Base-by-base conservation (phyloP, 257 asterid genomes). In the Lycium ferocissimum region DNA sequence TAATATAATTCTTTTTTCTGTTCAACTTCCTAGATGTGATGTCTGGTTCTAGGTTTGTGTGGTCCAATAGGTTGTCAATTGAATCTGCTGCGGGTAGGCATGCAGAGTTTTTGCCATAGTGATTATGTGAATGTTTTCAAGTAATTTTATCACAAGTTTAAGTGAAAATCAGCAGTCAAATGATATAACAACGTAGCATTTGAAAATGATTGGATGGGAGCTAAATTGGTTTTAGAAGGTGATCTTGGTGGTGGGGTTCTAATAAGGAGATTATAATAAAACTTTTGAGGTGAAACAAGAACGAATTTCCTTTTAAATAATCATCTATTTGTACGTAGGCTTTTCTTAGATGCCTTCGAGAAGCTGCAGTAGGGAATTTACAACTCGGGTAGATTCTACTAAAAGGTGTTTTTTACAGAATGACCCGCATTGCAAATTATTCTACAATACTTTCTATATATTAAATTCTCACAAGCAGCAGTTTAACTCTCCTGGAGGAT, bases 61-160 rank as follows among this genome's bases (percentile, higher is more conserved):
- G 81, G 35, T 75, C 62, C 81, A 75, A 15, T 75, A 49, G 81
- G 81, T 22, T 51, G 35, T 75, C 81, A 22, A 51, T 13, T 13
- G 26, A 51, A 51, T 76, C 63, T 76, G 61, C 63, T 75, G 81
- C 14, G 1, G 81, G 20, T 20, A 51, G 43, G 61, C 62, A 73
- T 47, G 47, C 3, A 47, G 33, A 49, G 62, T 14, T 49, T 51
- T 43, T 2, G 10, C 47, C 53, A 9, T 9, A 43, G 54, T 43
- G 79, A 40, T 76, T 18, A 26, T 51, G 14, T 51, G 47, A 51
- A 51, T 51, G 82, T 51, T 76, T 22, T 49, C 35, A 49, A 49
- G 43, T 49, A 13, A 22, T 76, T 76, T 49, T 47, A 76, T 51
- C 45, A 12, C 47, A 13, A 22, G 22, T 26, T 49, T 20, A 75